Evolutionary conservation across 352 stramenopile genomes (phyloP).

Genomic region (Aphanomyces euteiches): DNA sequence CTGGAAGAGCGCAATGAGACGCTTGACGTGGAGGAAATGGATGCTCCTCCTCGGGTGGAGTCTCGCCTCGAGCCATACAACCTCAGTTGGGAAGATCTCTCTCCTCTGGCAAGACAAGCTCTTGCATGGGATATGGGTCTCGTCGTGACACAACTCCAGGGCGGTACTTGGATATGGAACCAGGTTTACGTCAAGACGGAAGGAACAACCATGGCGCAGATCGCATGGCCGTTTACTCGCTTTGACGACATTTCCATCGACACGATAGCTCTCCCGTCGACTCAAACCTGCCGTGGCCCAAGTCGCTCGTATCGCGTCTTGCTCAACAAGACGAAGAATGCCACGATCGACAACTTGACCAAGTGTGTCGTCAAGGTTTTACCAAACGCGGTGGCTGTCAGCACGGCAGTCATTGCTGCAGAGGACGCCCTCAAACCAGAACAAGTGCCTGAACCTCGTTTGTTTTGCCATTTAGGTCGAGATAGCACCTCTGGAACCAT

Average conservation of each 20-base stretch:
- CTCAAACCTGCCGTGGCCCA: no score
- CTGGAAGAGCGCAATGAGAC: background rate
- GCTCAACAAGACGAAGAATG: slow-evolving; percentile 2
- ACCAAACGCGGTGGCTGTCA: background rate
- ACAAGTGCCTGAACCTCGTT: slow-evolving; percentile 8
- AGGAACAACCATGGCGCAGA: slow-evolving; percentile 15
- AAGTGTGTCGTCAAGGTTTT: slow-evolving; percentile 19
- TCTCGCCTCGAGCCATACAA: background rate
- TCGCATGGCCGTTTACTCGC: background rate
- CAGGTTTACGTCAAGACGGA: slow-evolving; percentile 4
- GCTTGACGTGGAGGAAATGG: no score
- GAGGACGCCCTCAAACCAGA: background rate
- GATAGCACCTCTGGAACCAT: background rate
- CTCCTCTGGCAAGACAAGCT: slow-evolving; percentile 10
- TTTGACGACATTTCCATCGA: slow-evolving; percentile 3
- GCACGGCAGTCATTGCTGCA: background rate
- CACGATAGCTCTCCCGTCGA: no score
- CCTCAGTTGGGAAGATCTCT: slow-evolving; percentile 8
- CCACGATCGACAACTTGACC: slow-evolving; percentile 8
- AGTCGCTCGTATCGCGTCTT: no score
- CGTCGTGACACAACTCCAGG: slow-evolving; percentile 1
- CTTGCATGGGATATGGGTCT: slow-evolving; percentile 24
- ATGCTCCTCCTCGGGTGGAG: background rate
- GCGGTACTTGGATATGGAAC: background rate
- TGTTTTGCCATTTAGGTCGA: slow-evolving; percentile 8